Conservation (phyloP, 1,139 yeast genomes). For the Suhomyces coccinellae region DNA sequence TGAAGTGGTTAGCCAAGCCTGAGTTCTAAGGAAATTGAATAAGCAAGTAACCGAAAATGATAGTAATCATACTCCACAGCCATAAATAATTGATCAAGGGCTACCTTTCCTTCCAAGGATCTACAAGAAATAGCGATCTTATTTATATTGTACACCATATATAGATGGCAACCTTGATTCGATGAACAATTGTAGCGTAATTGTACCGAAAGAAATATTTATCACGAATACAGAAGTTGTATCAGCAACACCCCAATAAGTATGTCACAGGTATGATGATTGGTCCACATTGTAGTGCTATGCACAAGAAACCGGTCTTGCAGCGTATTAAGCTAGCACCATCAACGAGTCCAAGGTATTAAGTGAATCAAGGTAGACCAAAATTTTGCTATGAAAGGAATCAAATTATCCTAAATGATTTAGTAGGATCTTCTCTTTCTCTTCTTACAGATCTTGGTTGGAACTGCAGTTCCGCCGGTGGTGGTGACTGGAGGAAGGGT, state of each 20-base stretch:
- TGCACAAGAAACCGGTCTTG: constrained; percentile 11
- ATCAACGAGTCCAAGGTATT: constrained; percentile 1
- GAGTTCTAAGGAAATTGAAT: too few species aligned
- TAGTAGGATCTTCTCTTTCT: constrained; percentile 36
- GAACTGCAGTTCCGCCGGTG: constrained; percentile 10
- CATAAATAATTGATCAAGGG: too few species aligned
- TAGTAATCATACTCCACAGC: too few species aligned
- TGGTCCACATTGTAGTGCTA: background rate
- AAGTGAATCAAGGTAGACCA: constrained; percentile 5
- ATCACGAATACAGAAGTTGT: constrained; percentile 5
- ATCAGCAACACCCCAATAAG: constrained; percentile 7
- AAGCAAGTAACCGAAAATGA: too few species aligned
- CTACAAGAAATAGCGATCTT: constrained; percentile 1
- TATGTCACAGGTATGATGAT: constrained; percentile 9
- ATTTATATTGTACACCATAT: constrained; percentile 9
- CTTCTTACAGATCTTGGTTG: constrained; percentile 21
- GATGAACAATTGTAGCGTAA: constrained; percentile 11
- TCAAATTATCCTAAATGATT: background rate
- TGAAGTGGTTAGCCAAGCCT: too few species aligned
- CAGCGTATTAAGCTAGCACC: constrained; percentile 8
- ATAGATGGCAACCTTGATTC: constrained; percentile 4
- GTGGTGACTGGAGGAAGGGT: constrained; percentile 19
- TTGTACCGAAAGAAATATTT: constrained; percentile 11
- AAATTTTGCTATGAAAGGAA: background rate
- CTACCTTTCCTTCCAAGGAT: too few species aligned